Percentiles rank a stretch among this genome's conserved stretches.
These are phyloP conservation scores for Pichia sp. DNA, from an alignment of 1,139 yeast genomes.

Conservation along the genomic window DNA sequence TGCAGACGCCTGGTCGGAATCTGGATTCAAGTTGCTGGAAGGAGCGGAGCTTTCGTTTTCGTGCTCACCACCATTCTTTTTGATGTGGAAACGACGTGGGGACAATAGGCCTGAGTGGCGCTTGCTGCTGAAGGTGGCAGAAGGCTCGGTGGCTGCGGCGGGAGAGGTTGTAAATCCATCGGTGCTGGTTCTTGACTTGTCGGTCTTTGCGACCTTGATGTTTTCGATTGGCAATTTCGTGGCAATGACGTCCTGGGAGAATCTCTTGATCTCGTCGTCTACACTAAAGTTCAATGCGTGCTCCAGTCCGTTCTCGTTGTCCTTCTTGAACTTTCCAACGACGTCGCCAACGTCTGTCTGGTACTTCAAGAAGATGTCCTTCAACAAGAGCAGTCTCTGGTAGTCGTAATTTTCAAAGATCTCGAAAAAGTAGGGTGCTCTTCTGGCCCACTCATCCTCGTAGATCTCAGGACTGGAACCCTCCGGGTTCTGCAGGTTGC, in stretches of 20 bases:
- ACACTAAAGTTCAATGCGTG: slow-evolving; percentile 60
- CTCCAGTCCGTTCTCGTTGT: slow-evolving; percentile 64
- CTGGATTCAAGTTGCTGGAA: background rate
- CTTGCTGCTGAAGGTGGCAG: slow-evolving; percentile 1
- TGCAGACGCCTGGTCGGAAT: background rate
- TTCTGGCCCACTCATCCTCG: slow-evolving; percentile 56
- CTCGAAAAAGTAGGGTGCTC: slow-evolving; percentile 75
- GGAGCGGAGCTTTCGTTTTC: slow-evolving; percentile 4
- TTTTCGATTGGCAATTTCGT: slow-evolving; percentile 24
- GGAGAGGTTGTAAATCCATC: slow-evolving; percentile 17
- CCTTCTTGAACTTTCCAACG: slow-evolving; percentile 41
- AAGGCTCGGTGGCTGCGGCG: background rate
- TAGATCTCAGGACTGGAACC: slow-evolving; percentile 22
- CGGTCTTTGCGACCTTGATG: slow-evolving; percentile 7
- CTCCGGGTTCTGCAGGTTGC: slow-evolving; percentile 31
- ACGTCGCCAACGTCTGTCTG: slow-evolving; percentile 59
- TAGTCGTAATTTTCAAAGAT: slow-evolving; percentile 72
- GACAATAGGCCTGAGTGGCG: slow-evolving; percentile 15
- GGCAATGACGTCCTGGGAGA: slow-evolving; percentile 41
- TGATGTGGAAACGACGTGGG: slow-evolving; percentile 13
- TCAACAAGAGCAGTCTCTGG: slow-evolving; percentile 59
- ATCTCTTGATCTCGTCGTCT: slow-evolving; percentile 51
- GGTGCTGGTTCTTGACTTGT: slow-evolving; percentile 15
- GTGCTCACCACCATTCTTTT: slow-evolving; percentile 1
- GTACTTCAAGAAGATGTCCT: slow-evolving; percentile 63